A percentile compares a stretch with the other conserved stretches of the same genome.
Evolutionary conservation across 2,329 filamentous ascomycete species (phyloP).

Genomic region (Cyphellophora attinorum): DNA sequence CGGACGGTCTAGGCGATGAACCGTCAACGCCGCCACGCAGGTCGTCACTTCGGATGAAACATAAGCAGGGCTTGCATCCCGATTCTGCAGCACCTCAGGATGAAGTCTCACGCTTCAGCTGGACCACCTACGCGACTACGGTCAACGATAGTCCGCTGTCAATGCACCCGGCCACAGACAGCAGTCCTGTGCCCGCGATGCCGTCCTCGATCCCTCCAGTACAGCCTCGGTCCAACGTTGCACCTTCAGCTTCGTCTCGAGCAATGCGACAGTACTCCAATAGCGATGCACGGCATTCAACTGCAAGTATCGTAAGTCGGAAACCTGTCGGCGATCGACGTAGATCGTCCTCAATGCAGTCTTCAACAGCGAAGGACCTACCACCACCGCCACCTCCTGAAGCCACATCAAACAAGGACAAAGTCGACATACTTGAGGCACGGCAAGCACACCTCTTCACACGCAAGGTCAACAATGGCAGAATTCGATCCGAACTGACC

Average conservation of each 20-base stretch:
- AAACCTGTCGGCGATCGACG: slow-evolving; percentile 23
- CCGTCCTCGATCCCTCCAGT: slow-evolving; percentile 25
- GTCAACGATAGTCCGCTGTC: slow-evolving; percentile 27
- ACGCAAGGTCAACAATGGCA: slow-evolving; percentile 61
- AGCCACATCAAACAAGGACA: slow-evolving; percentile 51
- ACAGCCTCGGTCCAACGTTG: slow-evolving; percentile 29
- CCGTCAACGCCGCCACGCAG: no score
- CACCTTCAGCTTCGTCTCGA: slow-evolving; percentile 20
- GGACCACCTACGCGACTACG: slow-evolving; percentile 53
- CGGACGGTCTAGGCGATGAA: no score
- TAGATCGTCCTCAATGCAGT: slow-evolving; percentile 30
- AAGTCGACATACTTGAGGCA: slow-evolving; percentile 57
- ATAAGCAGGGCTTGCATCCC: no score
- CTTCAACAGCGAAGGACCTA: slow-evolving; percentile 41
- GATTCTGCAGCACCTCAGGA: neutral
- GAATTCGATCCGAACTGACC: slow-evolving; percentile 66
- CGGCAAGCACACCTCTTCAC: slow-evolving; percentile 56
- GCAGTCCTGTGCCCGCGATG: slow-evolving; percentile 25
- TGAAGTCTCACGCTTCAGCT: slow-evolving; percentile 43
- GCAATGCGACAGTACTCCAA: slow-evolving; percentile 8
- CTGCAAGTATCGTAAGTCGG: slow-evolving; percentile 23
- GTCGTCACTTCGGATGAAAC: no score
- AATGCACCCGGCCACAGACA: slow-evolving; percentile 28
- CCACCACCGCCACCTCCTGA: slow-evolving; percentile 53
- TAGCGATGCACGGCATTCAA: slow-evolving; percentile 12